A percentile compares a stretch with the other conserved stretches of the same genome.
Evolutionary conservation across 306 rosid species (phyloP).

Genomic region (Lotus japonicus): DNA sequence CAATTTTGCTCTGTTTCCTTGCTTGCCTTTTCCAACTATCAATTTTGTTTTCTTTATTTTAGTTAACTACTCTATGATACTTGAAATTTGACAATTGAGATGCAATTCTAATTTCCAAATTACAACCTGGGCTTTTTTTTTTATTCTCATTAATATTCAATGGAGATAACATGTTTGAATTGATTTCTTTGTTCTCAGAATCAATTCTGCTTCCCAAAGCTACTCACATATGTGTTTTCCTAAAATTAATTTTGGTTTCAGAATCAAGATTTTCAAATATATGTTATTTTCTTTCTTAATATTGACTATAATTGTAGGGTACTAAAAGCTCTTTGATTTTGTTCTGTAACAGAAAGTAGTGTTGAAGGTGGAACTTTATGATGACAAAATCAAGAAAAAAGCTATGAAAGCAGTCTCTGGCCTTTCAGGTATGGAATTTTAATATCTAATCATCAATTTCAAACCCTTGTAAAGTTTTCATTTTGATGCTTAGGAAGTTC

Average conservation of each 20-base stretch:
- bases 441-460: neutral
- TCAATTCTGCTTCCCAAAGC: no score
- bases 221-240: no score
- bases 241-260: no score
- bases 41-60: neutral
- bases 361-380: slow-evolving; percentile 39
- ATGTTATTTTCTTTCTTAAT: neutral
- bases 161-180: neutral
- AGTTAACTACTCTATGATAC: neutral
- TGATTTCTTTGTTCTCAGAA: no score
- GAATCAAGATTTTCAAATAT: no score
- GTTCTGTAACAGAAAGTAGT: slow-evolving; percentile 54
- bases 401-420: slow-evolving; percentile 71
- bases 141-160: neutral
- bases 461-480: no score
- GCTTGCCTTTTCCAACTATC: neutral
- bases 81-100: neutral
- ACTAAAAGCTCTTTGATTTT: neutral
- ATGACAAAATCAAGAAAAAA: slow-evolving; percentile 42
- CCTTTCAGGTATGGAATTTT: slow-evolving; percentile 37
- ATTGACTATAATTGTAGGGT: neutral
- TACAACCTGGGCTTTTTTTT: neutral
- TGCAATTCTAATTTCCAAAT: neutral
- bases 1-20: neutral
- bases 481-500: neutral